These are phyloP conservation scores for Solanum verrucosum DNA, from an alignment of 257 asterid genomes.

Conservation along the genomic window DNA sequence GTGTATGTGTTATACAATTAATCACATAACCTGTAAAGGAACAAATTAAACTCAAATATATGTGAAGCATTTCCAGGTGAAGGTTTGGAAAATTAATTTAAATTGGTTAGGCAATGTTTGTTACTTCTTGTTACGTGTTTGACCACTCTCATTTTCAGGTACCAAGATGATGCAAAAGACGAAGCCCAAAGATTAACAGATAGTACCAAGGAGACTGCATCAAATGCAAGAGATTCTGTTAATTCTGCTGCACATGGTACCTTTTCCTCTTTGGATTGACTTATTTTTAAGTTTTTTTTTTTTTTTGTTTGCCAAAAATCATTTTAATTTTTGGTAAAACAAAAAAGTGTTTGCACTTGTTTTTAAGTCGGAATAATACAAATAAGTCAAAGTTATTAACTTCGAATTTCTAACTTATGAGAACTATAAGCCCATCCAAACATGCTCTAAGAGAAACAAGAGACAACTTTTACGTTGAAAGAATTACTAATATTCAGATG, in stretches of 20 bases:
- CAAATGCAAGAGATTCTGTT: conserved; percentile 28
- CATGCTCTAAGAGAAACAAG: neutral
- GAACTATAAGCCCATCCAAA: neutral
- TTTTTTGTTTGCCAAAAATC: too few relatives aligned
- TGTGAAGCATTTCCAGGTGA: neutral
- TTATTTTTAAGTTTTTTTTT: too few relatives aligned
- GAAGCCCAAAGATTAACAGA: conserved; percentile 14
- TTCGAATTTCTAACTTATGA: neutral
- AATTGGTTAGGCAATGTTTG: neutral
- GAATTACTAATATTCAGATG: neutral
- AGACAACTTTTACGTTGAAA: neutral
- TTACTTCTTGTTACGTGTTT: neutral
- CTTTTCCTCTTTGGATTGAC: neutral
- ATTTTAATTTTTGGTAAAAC: too few relatives aligned
- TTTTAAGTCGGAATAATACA: neutral
- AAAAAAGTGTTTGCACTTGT: neutral
- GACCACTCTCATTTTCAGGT: neutral
- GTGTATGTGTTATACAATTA: neutral
- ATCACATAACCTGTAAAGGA: neutral
- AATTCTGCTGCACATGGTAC: conserved; percentile 44
- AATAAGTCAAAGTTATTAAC: too few relatives aligned
- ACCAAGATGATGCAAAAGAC: conserved; percentile 21
- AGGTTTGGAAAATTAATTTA: neutral
- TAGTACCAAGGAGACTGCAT: conserved; percentile 32
- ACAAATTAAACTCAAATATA: neutral